phyloP scores from a whole-genome alignment of 1,284 basidiomycete genomes.

The Ustilago xerochloae region DNA sequence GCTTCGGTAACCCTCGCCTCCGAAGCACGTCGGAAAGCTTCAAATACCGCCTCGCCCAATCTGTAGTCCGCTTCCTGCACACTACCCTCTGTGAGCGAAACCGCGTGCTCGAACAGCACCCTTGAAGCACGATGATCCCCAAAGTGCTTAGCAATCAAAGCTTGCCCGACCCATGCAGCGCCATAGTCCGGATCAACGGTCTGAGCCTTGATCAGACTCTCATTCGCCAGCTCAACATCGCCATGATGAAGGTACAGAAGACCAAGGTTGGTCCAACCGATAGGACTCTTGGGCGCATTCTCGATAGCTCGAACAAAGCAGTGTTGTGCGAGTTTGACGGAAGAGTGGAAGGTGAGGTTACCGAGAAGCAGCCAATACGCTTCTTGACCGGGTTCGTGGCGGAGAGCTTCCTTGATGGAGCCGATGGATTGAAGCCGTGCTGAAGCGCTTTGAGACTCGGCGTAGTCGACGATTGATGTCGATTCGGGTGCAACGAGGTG shows the following conservation, averaged over 20 bases:
- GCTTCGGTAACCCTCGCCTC: constrained; percentile 2
- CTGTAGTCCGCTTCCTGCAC: constrained; percentile 86
- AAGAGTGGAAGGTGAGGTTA: constrained; percentile 77
- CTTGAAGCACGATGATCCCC: constrained; percentile 76
- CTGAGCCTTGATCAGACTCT: constrained; percentile 88
- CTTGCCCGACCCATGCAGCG: constrained; percentile 93
- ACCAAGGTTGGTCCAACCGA: constrained; percentile 89
- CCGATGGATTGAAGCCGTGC: constrained; percentile 74
- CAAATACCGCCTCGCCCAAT: constrained; percentile 77
- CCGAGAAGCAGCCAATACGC: constrained; percentile 85
- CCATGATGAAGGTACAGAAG: constrained; percentile 85
- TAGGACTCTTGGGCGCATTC: constrained; percentile 75
- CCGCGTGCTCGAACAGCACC: constrained; percentile 84
- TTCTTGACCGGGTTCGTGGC: constrained; percentile 79
- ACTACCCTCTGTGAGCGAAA: constrained; percentile 76
- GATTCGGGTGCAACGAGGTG: constrained; percentile 69
- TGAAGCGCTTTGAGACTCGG: constrained; percentile 67
- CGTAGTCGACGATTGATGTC: constrained; percentile 70
- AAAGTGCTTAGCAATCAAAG: constrained; percentile 79
- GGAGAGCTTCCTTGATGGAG: constrained; percentile 80
- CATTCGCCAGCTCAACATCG: constrained; percentile 85
- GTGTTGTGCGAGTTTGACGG: constrained; percentile 84
- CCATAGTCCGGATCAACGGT: constrained; percentile 90
- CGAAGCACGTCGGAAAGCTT: constrained; percentile 70
- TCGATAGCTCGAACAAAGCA: constrained; percentile 91